phyloP scores from a whole-genome alignment of 148 eudicot species.

The Fagopyrum esculentum region DNA sequence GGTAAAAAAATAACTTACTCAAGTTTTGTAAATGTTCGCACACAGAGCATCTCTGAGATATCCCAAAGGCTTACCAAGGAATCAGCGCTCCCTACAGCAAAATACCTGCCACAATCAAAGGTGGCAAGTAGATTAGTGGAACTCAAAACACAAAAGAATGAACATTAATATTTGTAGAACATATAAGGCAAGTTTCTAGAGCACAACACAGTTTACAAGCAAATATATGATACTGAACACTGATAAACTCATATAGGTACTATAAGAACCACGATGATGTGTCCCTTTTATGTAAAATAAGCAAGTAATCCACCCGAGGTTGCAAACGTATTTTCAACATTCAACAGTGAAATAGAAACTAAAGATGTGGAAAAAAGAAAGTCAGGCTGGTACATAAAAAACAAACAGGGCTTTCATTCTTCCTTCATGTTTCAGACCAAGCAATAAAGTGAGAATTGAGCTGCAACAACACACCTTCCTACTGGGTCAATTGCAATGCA shows the following conservation, averaged over 20 bases:
- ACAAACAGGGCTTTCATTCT: not conserved
- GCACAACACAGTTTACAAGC: not conserved
- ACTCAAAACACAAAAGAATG: not conserved
- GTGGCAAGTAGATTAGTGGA: not conserved
- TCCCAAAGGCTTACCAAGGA: conserved; percentile 98
- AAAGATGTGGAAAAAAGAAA: not conserved
- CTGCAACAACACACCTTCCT: conserved; percentile 52
- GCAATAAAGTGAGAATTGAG: not conserved
- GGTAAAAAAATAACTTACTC: conserved; percentile 46
- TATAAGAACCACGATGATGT: not conserved
- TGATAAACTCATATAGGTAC: not conserved
- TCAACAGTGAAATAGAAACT: not conserved
- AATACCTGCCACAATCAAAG: conserved; percentile 48
- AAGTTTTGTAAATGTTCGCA: conserved; percentile 84
- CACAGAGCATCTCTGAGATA: conserved; percentile 85
- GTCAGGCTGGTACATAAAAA: not conserved
- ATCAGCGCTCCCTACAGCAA: conserved; percentile 99
- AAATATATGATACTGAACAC: not conserved
- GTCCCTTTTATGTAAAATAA: not conserved
- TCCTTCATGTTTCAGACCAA: not conserved
- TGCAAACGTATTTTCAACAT: not conserved
- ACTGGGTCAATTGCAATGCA: conserved; percentile 92
- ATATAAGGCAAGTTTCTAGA: not conserved
- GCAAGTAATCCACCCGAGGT: not conserved
- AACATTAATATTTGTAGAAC: not conserved